Percentiles rank a stretch among this genome's conserved stretches.
These are phyloP conservation scores for Dipodascus albidus DNA, from an alignment of 805 yeast species.

Conservation along the genomic window DNA sequence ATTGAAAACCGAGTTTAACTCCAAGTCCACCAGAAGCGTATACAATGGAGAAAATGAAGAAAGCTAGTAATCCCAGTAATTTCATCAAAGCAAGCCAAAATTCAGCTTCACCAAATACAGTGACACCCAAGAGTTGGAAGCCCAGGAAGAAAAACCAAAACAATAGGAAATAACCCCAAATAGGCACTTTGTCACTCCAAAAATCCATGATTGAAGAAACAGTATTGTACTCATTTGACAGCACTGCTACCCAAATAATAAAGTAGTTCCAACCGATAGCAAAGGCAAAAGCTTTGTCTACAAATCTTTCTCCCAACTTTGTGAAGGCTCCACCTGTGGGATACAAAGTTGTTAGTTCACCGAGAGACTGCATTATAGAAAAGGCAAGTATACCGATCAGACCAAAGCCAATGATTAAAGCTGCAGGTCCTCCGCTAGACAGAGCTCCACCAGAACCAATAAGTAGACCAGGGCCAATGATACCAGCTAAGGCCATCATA, in stretches of 20 bases:
- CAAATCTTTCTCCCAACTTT: constrained; percentile 35
- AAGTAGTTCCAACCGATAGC: constrained; percentile 39
- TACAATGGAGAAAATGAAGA: constrained; percentile 42
- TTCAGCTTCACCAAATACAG: constrained; percentile 52
- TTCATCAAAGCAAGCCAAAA: constrained; percentile 47
- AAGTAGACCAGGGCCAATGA: constrained; percentile 75
- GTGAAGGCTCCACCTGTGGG: constrained; percentile 47
- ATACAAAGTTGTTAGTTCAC: constrained; percentile 42
- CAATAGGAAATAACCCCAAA: constrained; percentile 36
- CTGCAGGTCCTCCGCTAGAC: constrained; percentile 38
- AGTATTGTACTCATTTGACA: constrained; percentile 41
- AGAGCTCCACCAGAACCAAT: constrained; percentile 47
- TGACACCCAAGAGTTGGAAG: constrained; percentile 39
- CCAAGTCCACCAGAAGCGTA: constrained; percentile 47
- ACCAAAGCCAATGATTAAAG: constrained; percentile 38
- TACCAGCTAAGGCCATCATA: constrained; percentile 77
- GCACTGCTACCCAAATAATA: constrained; percentile 37
- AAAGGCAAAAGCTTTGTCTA: constrained; percentile 36
- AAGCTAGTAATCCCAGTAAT: constrained; percentile 43
- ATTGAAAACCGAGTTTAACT: constrained; percentile 42
- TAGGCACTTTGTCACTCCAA: constrained; percentile 37
- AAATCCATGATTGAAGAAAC: constrained; percentile 32
- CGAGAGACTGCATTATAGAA: constrained; percentile 41
- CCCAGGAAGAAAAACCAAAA: constrained; percentile 40
- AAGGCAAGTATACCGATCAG: constrained; percentile 41